Base-by-base conservation (phyloP, 345 rosid species). In the Mercurialis annua region DNA sequence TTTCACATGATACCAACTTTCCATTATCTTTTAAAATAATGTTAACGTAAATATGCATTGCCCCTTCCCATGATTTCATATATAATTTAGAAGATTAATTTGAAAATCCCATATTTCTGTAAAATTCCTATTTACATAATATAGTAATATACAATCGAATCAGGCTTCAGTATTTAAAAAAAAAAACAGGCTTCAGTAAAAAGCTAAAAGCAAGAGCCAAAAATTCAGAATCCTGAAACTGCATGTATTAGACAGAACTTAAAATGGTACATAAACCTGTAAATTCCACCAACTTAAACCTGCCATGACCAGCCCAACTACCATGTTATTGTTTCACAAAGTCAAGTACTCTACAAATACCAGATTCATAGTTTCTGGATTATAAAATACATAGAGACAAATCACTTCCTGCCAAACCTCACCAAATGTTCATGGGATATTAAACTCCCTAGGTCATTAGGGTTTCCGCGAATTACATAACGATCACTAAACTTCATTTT, bases 401-500 rank as follows among this genome's bases (percentile, higher is more conserved):
- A 40, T 75, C 74, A 75, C 49, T 75, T 66, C 49, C 74, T 26
- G 46, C 79, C 79, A 43, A 70, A 17, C 75, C 79, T 75, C 6
- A 26, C 71, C 73, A 75, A 47, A 61, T 54, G n/a, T n/a, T n/a
- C n/a, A n/a, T n/a, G n/a, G n/a, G n/a, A n/a, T n/a, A n/a, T n/a
- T n/a, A n/a, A n/a, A n/a, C n/a, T n/a, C n/a, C n/a, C n/a, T n/a
- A n/a, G n/a, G n/a, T n/a, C n/a, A n/a, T n/a, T n/a, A n/a, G n/a
- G n/a, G n/a, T n/a, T n/a, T n/a, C n/a, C n/a, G n/a, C n/a, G n/a
- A n/a, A n/a, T n/a, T n/a, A n/a, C n/a, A n/a, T n/a, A n/a, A n/a
- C n/a, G n/a, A n/a, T n/a, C n/a, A n/a, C n/a, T n/a, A n/a, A n/a
- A n/a, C n/a, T n/a, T n/a, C n/a, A n/a, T n/a, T n/a, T n/a, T n/a